Conservation (phyloP, 1,284 basidiomycete species). For the Apiotrichum porosum region DNA sequence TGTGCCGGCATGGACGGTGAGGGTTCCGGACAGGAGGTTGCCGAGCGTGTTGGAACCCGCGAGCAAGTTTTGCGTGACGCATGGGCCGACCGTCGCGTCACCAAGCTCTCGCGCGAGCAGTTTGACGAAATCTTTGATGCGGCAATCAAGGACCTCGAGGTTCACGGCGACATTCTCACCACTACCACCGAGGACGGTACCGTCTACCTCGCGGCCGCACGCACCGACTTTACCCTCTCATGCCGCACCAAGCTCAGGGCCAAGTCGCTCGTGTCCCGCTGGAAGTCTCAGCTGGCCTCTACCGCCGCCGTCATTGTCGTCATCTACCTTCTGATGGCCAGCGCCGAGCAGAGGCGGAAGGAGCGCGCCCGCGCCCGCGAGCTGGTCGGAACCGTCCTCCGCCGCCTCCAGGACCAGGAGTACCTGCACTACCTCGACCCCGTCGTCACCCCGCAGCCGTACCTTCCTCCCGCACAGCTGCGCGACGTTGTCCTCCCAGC, state of each 20-base stretch:
- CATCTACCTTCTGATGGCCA: conserved; percentile 43
- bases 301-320: conserved; percentile 37
- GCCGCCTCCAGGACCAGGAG: conserved; percentile 71
- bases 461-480: conserved; percentile 81
- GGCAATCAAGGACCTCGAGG: conserved; percentile 73
- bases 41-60: conserved; percentile 67
- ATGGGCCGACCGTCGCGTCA: conserved; percentile 34
- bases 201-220: conserved; percentile 71
- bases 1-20: conserved; percentile 57
- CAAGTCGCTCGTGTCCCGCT: conserved; percentile 63
- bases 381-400: conserved; percentile 73
- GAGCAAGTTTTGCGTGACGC: conserved; percentile 50
- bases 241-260: conserved; percentile 68
- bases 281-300: conserved; percentile 67
- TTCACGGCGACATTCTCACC: conserved; percentile 74
- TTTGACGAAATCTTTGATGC: conserved; percentile 51
- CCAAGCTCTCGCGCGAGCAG: conserved; percentile 31
- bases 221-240: conserved; percentile 63
- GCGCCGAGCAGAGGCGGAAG: conserved; percentile 54
- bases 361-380: conserved; percentile 68
- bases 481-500: conserved; percentile 83
- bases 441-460: conserved; percentile 67
- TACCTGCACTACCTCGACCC: conserved; percentile 71
- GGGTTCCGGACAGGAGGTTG: conserved; percentile 70
- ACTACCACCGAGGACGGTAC: conserved; percentile 67